phyloP scores from a whole-genome alignment of 208 protist species.

The Wallacemonas sp. region DNA sequence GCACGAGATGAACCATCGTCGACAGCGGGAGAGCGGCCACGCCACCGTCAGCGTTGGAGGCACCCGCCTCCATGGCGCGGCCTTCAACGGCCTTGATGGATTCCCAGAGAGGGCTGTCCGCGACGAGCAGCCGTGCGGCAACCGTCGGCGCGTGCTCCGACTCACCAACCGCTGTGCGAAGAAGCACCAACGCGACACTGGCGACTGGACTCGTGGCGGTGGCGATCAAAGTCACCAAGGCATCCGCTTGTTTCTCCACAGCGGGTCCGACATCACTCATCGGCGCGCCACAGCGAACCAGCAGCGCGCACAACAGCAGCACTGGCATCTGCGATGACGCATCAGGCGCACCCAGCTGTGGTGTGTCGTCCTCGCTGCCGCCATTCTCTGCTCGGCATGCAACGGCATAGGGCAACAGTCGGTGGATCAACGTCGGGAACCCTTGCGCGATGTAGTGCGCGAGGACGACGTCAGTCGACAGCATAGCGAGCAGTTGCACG shows the following conservation, averaged over 20 bases:
- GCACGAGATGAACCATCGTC: conserved; percentile 5
- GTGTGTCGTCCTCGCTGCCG: neutral
- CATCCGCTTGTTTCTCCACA: conserved; percentile 8
- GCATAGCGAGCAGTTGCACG: conserved; percentile 1
- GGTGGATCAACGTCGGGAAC: conserved; percentile 1
- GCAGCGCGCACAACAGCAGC: conserved; percentile 10
- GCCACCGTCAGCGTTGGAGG: neutral
- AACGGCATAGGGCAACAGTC: neutral
- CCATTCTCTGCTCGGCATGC: too few species aligned
- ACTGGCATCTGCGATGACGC: neutral
- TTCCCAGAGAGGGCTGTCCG: neutral
- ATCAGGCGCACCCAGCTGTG: neutral
- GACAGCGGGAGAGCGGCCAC: neutral
- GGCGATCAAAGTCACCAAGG: neutral
- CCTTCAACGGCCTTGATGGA: neutral
- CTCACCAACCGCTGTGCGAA: conserved; percentile 11
- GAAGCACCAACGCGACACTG: conserved; percentile 3
- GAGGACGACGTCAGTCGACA: conserved; percentile 1
- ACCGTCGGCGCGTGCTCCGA: neutral
- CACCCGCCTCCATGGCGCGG: neutral
- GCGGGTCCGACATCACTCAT: conserved; percentile 7
- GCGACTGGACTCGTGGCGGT: neutral
- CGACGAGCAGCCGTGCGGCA: neutral
- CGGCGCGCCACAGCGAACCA: conserved; percentile 9
- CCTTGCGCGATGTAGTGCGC: conserved; percentile 9